Evolutionary conservation across 2,329 filamentous ascomycete genomes (phyloP).

Genomic region (Diaporthe aspalathi): DNA sequence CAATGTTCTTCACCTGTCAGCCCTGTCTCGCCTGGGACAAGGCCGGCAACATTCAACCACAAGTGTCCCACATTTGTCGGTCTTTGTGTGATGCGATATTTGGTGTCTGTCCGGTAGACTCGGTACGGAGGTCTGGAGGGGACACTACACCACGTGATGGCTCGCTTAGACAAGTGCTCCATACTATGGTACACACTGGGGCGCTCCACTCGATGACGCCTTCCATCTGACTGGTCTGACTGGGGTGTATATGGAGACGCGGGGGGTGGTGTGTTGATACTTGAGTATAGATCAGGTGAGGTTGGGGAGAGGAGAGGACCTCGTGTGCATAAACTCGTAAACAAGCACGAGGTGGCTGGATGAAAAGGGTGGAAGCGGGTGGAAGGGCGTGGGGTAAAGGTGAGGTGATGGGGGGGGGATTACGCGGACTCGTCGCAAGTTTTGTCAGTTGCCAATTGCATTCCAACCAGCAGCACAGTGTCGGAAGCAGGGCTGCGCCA

Average conservation of each 20-base stretch:
- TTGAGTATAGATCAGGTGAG: constrained; percentile 1
- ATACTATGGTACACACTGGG: neutral
- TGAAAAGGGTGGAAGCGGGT: neutral
- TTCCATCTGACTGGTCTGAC: neutral
- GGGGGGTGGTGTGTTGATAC: neutral
- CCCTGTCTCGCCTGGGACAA: neutral
- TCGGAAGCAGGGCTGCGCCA: fast-evolving
- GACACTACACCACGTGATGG: too few relatives aligned
- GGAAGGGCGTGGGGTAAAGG: too few relatives aligned
- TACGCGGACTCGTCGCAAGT: constrained; percentile 22
- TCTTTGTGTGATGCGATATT: neutral
- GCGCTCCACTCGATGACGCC: neutral
- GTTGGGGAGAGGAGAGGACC: constrained; percentile 9
- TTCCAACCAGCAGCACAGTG: constrained; percentile 13
- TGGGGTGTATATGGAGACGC: neutral
- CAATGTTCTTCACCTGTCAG: too few relatives aligned
- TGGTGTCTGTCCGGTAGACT: neutral
- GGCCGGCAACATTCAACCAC: neutral
- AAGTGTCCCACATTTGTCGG: neutral
- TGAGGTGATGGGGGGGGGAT: constrained; percentile 1
- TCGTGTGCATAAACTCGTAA: constrained; percentile 28
- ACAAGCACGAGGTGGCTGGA: constrained; percentile 26
- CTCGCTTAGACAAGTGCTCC: too few relatives aligned
- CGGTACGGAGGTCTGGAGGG: neutral
- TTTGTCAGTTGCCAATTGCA: neutral